Conservation (phyloP, 2,329 filamentous ascomycete species). For the Raffaelea arxii region DNA sequence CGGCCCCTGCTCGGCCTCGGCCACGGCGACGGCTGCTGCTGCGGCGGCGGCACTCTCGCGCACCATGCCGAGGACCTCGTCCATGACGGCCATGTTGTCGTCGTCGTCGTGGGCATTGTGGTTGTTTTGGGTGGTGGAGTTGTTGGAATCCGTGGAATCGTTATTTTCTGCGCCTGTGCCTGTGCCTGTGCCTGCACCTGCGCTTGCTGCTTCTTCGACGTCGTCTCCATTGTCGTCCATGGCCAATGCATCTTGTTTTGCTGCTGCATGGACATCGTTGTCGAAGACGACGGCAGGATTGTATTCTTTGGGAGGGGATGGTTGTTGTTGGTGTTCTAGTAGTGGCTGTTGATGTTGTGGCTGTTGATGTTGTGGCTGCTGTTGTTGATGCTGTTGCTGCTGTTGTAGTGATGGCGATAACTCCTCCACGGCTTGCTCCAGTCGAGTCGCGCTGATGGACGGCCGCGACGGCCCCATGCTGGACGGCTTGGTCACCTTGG, state of each 20-base stretch:
- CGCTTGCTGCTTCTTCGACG: neutral
- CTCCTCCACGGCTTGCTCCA: no score
- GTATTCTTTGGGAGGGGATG: slow-evolving; percentile 2
- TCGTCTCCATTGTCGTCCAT: neutral
- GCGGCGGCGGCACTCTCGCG: neutral
- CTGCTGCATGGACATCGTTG: neutral
- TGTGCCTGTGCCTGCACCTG: neutral
- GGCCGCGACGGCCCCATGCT: slow-evolving; percentile 16
- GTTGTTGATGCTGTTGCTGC: slow-evolving; percentile 17
- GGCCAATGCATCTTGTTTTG: neutral
- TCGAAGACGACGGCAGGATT: slow-evolving; percentile 12
- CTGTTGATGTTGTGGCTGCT: slow-evolving; percentile 4
- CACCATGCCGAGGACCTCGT: slow-evolving; percentile 12
- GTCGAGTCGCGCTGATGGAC: neutral
- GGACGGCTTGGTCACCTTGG: slow-evolving; percentile 33
- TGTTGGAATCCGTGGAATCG: no score
- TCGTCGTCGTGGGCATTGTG: slow-evolving; percentile 2
- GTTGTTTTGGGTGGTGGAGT: neutral
- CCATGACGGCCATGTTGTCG: slow-evolving; percentile 14
- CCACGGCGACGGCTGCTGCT: slow-evolving; percentile 1
- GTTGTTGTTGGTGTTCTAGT: slow-evolving; percentile 8
- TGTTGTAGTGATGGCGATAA: neutral
- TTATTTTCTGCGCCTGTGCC: neutral
- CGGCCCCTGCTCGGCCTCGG: neutral
- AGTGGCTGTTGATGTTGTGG: neutral